Evolutionary conservation across 176 grass and related monocot genomes (phyloP).

Genomic region (Oryza glaberrima): DNA sequence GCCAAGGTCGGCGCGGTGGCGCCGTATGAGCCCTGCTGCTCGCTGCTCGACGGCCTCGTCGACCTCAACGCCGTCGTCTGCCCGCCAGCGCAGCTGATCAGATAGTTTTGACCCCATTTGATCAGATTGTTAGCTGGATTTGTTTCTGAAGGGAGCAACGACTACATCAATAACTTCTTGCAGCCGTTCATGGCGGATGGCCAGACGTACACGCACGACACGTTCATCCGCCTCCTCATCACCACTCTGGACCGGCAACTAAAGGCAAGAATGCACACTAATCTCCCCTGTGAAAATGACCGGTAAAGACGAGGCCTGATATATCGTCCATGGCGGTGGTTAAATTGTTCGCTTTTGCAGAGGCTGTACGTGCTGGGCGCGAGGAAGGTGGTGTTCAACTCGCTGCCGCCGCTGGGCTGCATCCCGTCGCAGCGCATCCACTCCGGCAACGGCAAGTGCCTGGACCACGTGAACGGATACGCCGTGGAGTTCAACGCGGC

Average conservation of each 20-base stretch:
- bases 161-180: slow-evolving; percentile 98
- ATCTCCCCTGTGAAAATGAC: no score
- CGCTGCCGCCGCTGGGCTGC: slow-evolving; percentile 80
- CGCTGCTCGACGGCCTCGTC: no score
- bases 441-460: slow-evolving; percentile 59
- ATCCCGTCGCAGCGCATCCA: slow-evolving; percentile 79
- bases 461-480: slow-evolving; percentile 61
- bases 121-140: no score
- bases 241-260: slow-evolving; percentile 49
- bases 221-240: slow-evolving; percentile 67
- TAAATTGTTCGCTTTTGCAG: slow-evolving; percentile 35
- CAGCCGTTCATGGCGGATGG: slow-evolving; percentile 89
- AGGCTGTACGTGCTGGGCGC: slow-evolving; percentile 78
- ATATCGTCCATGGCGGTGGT: not conserved
- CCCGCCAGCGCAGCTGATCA: no score
- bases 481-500: slow-evolving; percentile 74
- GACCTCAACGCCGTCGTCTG: no score
- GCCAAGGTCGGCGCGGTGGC: no score
- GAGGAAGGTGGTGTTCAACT: slow-evolving; percentile 72
- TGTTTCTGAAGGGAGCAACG: slow-evolving; percentile 81
- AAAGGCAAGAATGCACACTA: slow-evolving; percentile 49
- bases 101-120: no score
- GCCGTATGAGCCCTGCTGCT: no score
- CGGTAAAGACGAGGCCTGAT: not conserved
- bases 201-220: slow-evolving; percentile 68